Percentiles rank a stretch among this genome's conserved stretches.
phyloP scores from a whole-genome alignment of 2,329 filamentous ascomycete species.

The Talaromyces sp. region DNA sequence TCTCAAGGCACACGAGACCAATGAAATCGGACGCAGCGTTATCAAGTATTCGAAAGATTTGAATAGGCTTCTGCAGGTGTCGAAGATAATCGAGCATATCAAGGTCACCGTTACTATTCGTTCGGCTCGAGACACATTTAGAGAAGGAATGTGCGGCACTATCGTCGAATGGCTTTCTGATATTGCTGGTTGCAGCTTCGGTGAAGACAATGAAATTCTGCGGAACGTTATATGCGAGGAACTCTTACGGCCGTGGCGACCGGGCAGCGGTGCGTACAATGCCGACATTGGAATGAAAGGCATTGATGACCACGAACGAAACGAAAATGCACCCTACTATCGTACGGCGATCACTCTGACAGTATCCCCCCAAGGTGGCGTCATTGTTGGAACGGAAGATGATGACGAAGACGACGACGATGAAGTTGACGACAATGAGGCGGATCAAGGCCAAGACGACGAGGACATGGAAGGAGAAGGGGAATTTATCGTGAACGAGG shows the following conservation, averaged over 20 bases:
- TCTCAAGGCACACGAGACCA: constrained; percentile 79
- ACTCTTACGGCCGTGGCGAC: constrained; percentile 80
- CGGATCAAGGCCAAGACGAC: constrained; percentile 25
- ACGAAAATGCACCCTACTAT: constrained; percentile 49
- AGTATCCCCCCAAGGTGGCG: constrained; percentile 43
- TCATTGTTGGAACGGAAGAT: constrained; percentile 49
- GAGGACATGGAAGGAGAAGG: constrained; percentile 24
- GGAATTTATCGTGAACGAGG: constrained; percentile 40
- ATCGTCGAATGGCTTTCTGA: constrained; percentile 96
- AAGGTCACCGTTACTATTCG: constrained; percentile 94
- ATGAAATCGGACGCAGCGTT: constrained; percentile 82
- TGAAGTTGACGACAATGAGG: constrained; percentile 47
- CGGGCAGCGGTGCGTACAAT: constrained; percentile 80
- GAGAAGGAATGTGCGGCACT: constrained; percentile 97
- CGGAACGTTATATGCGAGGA: constrained; percentile 85
- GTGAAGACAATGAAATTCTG: constrained; percentile 74
- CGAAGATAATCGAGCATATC: constrained; percentile 87
- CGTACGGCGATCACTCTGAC: constrained; percentile 41
- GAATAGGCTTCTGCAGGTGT: constrained; percentile 70
- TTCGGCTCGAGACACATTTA: constrained; percentile 89
- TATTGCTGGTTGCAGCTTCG: constrained; percentile 84
- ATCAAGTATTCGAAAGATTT: constrained; percentile 74
- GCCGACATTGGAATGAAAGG: constrained; percentile 73
- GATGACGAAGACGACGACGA: constrained; percentile 43
- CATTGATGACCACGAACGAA: constrained; percentile 74